These are phyloP conservation scores for Aspergillus pseudoglaucus DNA, from an alignment of 2,329 filamentous ascomycete genomes.

Conservation along the genomic window DNA sequence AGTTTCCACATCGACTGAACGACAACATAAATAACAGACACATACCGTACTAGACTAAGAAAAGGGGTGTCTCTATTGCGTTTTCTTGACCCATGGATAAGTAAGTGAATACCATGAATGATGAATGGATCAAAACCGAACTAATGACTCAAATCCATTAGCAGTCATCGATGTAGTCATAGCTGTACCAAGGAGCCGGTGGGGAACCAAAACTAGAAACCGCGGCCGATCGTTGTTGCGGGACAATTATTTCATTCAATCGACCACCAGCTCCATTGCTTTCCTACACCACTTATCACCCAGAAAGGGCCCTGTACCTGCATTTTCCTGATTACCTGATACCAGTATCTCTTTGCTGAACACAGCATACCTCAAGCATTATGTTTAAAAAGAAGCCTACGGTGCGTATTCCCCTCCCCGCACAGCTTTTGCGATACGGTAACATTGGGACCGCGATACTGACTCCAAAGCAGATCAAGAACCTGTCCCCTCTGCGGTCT, in stretches of 20 bases:
- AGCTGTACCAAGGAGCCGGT: no score
- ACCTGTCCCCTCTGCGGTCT: constrained; percentile 58
- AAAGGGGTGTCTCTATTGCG: no score
- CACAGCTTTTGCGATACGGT: constrained; percentile 17
- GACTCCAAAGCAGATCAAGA: constrained; percentile 51
- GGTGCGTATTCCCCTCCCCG: constrained; percentile 30
- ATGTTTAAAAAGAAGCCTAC: constrained; percentile 63
- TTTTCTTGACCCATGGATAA: no score
- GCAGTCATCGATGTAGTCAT: no score
- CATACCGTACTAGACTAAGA: no score
- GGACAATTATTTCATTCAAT: constrained; percentile 2
- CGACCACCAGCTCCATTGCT: no score
- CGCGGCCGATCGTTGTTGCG: constrained; percentile 18
- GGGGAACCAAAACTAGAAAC: not conserved
- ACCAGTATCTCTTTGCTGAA: not conserved
- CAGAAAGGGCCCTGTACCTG: not conserved
- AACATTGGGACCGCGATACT: constrained; percentile 3
- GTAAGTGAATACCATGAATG: no score
- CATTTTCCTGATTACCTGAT: not conserved
- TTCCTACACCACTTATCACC: no score
- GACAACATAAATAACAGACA: no score
- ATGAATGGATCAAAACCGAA: no score
- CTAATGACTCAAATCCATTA: no score
- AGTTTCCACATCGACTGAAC: no score
- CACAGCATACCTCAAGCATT: constrained; percentile 2